Conservation (phyloP, 495 filamentous ascomycete species). For the Neurospora terricola region DNA sequence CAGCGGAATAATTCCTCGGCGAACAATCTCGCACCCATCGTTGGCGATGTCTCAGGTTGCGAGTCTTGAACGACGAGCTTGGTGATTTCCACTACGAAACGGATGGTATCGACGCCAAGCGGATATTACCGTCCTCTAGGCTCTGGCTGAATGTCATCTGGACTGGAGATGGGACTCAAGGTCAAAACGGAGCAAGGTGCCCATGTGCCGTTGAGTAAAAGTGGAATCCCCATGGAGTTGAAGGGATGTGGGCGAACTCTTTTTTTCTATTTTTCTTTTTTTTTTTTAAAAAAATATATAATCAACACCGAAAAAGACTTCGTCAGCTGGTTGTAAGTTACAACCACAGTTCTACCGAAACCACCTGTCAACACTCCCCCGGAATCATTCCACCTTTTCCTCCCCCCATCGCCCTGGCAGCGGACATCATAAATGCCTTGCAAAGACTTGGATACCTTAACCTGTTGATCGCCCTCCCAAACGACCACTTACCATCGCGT, state of each 20-base stretch:
- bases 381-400: not conserved
- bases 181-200: not conserved
- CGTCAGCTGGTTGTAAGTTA: not conserved
- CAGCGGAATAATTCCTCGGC: not conserved
- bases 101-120: not conserved
- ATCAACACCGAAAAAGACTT: not conserved
- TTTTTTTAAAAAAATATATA: not conserved
- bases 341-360: not conserved
- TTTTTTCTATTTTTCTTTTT: not conserved
- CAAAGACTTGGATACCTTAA: not conserved
- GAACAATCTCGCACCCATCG: not conserved
- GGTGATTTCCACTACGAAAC: not conserved
- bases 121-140: not conserved
- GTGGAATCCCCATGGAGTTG: not conserved
- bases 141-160: not conserved
- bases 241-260: not conserved
- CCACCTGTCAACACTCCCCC: not conserved
- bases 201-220: not conserved
- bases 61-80: not conserved
- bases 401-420: not conserved
- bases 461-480: not conserved
- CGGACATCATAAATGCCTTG: not conserved
- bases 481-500: not conserved
- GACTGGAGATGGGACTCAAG: not conserved
- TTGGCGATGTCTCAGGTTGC: not conserved